A percentile compares a stretch with the other conserved stretches of the same genome.
phyloP scores from a whole-genome alignment of 2,329 filamentous ascomycete genomes.

The Arthroderma sp. region DNA sequence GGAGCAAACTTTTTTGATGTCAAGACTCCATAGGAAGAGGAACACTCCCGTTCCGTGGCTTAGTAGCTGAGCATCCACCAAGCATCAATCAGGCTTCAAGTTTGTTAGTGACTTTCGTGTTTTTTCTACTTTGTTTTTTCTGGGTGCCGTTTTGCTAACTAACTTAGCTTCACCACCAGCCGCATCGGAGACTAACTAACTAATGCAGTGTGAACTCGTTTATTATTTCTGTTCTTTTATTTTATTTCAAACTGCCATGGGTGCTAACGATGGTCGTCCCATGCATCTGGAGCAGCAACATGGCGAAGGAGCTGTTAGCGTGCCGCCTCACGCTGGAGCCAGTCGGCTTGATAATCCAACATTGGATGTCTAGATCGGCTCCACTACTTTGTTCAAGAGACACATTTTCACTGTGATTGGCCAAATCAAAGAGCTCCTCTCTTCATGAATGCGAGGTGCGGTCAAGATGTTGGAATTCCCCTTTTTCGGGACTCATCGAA shows the following conservation, averaged over 20 bases:
- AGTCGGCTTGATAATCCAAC: neutral
- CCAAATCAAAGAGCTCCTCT: neutral
- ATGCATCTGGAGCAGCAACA: neutral
- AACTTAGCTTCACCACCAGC: neutral
- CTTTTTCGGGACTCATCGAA: neutral
- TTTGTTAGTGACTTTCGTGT: neutral
- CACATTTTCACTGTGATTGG: neutral
- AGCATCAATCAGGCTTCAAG: neutral
- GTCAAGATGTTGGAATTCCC: neutral
- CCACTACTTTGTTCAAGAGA: neutral
- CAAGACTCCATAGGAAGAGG: neutral
- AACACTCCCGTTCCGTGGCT: neutral
- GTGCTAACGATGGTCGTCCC: neutral
- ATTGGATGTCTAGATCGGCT: neutral
- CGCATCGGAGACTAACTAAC: neutral
- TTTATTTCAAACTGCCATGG: neutral
- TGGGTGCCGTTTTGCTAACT: neutral
- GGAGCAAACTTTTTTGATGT: neutral
- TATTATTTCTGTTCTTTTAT: neutral
- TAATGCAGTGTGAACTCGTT: neutral
- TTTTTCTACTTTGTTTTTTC: neutral
- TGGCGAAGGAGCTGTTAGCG: neutral
- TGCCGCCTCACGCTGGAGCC: neutral
- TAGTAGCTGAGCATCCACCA: neutral
- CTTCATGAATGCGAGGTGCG: neutral